phyloP scores from a whole-genome alignment of 1,284 basidiomycete species.

The Ustilago bromivora region DNA sequence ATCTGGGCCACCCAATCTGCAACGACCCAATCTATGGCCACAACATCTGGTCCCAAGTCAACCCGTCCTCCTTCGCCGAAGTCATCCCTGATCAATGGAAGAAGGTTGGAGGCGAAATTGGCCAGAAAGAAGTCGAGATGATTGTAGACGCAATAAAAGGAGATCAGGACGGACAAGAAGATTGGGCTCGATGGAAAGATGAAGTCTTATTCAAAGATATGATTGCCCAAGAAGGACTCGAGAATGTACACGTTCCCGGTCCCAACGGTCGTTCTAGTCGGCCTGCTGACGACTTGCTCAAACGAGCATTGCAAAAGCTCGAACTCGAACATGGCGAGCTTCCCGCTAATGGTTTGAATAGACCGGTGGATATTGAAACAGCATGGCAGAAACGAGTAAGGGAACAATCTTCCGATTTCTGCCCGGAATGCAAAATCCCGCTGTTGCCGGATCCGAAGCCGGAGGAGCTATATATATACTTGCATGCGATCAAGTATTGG shows the following conservation, averaged over 20 bases:
- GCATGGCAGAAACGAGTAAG: constrained; percentile 49
- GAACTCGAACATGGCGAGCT: constrained; percentile 35
- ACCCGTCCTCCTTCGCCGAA: constrained; percentile 49
- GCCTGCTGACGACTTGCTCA: constrained; percentile 45
- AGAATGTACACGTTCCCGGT: constrained; percentile 59
- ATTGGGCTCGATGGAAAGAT: constrained; percentile 68
- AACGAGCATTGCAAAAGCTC: constrained; percentile 36
- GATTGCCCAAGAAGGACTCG: constrained; percentile 57
- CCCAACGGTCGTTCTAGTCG: constrained; percentile 58
- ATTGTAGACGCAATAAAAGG: constrained; percentile 67
- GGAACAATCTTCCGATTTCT: constrained; percentile 52
- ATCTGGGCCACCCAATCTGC: constrained; percentile 89
- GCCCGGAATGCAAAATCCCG: constrained; percentile 64
- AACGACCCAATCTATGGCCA: constrained; percentile 71
- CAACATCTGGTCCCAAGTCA: constrained; percentile 63
- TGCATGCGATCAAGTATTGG: constrained; percentile 70
- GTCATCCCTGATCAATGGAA: constrained; percentile 63
- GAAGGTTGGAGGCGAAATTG: constrained; percentile 61
- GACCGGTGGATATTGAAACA: constrained; percentile 48
- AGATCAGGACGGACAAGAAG: constrained; percentile 65
- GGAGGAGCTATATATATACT: constrained; percentile 66
- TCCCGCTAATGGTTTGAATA: constrained; percentile 40
- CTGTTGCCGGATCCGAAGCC: constrained; percentile 64
- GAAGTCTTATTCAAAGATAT: constrained; percentile 65
- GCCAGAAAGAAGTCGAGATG: constrained; percentile 60